Evolutionary conservation across 2,329 filamentous ascomycete genomes (phyloP), one percentile per base, ranked within the genome.

Genomic region (Alternaria alternata): DNA sequence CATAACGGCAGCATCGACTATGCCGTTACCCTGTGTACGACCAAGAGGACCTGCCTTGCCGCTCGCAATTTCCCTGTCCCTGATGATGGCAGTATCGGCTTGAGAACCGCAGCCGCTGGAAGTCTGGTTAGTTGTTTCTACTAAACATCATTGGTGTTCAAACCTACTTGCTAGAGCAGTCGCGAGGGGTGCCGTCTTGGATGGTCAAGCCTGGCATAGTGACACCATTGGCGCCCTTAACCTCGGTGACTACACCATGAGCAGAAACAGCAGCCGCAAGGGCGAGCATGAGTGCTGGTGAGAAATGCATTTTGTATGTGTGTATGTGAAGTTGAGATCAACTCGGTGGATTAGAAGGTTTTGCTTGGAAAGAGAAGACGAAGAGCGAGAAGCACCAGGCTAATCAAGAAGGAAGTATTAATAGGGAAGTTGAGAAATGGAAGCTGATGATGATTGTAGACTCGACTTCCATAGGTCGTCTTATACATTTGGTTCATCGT

Each of bases 41-140:
- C 89, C 89, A 8, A 91, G 83, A 48, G 89, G 83, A 36, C 81
- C 82, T 32, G 84, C 85, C 65, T 84, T 81, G 68, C 79, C 81
- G 51, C 80, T 83, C 39, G 80, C 77, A 47, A 91, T 83, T 73
- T 90, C 88, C 11, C 81, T 77, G 67, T 87, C 81, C 22, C 88
- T 85, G 75, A 91, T 90, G 79, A 91, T 89, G 71, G 88, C 82
- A 18, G 89, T 91, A 74, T 91, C 89, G 58, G 85, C 87, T 74
- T 91, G 85, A 16, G 88, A 85, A 61, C 89, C 89, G 71, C 88
- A 91, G 48, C 78, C 69, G 59, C 74, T 76, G 30, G 5, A 11
- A 8, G 3, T 32, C n/a, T 7, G 47, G 57, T 76, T 54, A 75
- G 68, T 57, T 7, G 24, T 8, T 2, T 36, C 11, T 34, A 20